These are phyloP conservation scores for Russula olivacea DNA, from an alignment of 768 basidiomycete genomes.

Conservation along the genomic window DNA sequence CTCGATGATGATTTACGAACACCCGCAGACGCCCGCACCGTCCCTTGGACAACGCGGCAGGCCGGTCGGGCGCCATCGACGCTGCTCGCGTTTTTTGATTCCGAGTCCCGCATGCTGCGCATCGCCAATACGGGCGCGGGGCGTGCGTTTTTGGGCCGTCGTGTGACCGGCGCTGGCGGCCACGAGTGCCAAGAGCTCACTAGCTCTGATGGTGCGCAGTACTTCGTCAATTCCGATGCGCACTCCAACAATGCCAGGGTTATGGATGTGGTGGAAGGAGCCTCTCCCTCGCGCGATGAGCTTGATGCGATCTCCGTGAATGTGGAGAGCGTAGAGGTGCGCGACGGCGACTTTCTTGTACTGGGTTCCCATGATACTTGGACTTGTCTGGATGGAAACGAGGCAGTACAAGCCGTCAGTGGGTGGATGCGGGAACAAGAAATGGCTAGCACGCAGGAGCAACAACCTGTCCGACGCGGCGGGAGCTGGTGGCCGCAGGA, in stretches of 20 bases:
- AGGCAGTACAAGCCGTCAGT: slow-evolving; percentile 9
- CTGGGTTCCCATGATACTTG: slow-evolving; percentile 3
- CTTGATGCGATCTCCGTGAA: not conserved
- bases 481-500: not conserved
- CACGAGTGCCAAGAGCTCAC: slow-evolving; percentile 4
- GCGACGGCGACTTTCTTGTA: slow-evolving; percentile 14
- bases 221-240: not conserved
- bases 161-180: not conserved
- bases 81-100: slow-evolving; percentile 12
- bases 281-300: not conserved
- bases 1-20: slow-evolving; percentile 5
- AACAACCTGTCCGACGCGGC: not conserved
- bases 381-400: not conserved
- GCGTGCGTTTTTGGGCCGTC: slow-evolving; percentile 9
- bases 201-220: not conserved
- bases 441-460: not conserved
- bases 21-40: not conserved
- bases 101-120: slow-evolving; percentile 10
- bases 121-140: slow-evolving; percentile 1
- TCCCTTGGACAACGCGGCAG: not conserved
- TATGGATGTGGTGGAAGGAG: slow-evolving; percentile 11
- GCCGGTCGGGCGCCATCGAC: not conserved
- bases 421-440: slow-evolving; percentile 12
- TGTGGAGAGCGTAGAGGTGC: slow-evolving; percentile 10
- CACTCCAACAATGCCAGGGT: not conserved